Evolutionary conservation across 345 rosid species (phyloP).

Genomic region (Luvunga scandens): DNA sequence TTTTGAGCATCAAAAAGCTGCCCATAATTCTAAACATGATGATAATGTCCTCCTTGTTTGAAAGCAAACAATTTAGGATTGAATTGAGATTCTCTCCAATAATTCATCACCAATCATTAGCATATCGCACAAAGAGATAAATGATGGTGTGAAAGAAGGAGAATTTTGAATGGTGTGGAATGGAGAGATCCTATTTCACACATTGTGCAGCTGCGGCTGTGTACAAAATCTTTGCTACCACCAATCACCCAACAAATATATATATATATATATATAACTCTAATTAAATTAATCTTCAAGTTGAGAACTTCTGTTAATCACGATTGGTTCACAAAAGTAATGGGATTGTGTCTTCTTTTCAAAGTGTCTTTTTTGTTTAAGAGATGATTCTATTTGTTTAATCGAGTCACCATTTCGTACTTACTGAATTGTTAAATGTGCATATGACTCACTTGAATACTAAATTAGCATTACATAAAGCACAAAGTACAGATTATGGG

Average conservation of each 20-base stretch:
- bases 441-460: background rate
- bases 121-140: background rate
- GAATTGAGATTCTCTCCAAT: background rate
- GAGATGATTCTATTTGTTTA: constrained; percentile 4
- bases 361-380: constrained; percentile 1
- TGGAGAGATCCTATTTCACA: background rate
- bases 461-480: background rate
- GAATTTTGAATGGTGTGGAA: background rate
- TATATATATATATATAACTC: no score
- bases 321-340: constrained; percentile 9
- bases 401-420: background rate
- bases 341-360: constrained; percentile 5
- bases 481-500: background rate
- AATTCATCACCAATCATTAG: constrained; percentile 33
- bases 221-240: constrained; percentile 1
- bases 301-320: constrained; percentile 3
- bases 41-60: constrained; percentile 28
- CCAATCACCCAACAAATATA: constrained; percentile 10
- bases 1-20: constrained; percentile 11
- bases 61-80: constrained; percentile 16
- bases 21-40: constrained; percentile 20
- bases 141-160: background rate
- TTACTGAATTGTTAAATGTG: background rate
- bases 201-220: background rate
- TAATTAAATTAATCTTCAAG: background rate